Base-by-base conservation (phyloP, 2,329 filamentous ascomycete species). In the Penicillium sp. region DNA sequence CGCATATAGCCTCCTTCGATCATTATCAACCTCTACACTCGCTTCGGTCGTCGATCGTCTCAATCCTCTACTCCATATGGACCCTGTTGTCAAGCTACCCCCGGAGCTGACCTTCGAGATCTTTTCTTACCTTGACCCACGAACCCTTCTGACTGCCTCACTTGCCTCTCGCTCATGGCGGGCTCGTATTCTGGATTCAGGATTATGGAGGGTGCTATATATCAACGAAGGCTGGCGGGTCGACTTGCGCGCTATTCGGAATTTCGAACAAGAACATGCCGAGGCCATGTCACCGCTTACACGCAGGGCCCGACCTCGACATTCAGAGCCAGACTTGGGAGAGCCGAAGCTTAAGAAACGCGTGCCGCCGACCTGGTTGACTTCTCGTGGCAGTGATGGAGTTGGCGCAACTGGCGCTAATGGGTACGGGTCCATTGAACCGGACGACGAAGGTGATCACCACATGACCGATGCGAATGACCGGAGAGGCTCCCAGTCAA, bases 101-200 rank as follows among this genome's bases (percentile, higher is more conserved):
- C 86, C 90, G 23, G 94, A 99, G 72, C 89, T 99, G 65, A 95
- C 91, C 56, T 87, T 94, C 40, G 89, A 95, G 67, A 88, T 97
- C 40, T 87, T 99, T 39, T 87, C 89, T 14, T 94, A 92, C 68
- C 86, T 99, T 46, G 89, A 92, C 51, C 89, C 92, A 1, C 72
- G 86, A 24, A 94, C 92, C 0, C 80, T 99, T 34, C 81, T 97
- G 52, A 86, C 84, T 46, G 90, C 92, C 2, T 91, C 91, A 1
- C 83, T 85, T 40, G 86, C 91, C 14, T 97, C 91, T 31, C 86
- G 87, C 43, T 81, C 86, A 59, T 99, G 94, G 93, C 87, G 92
- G 59, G 81, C 84, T 16, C 81, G 94, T 16, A 88, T 93, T 5
- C 76, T 92, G 48, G 94, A 99, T 72, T 85, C 90, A 29, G 88